Conservation (phyloP, 805 yeast genomes). For the Lipomyces starkeyi region DNA sequence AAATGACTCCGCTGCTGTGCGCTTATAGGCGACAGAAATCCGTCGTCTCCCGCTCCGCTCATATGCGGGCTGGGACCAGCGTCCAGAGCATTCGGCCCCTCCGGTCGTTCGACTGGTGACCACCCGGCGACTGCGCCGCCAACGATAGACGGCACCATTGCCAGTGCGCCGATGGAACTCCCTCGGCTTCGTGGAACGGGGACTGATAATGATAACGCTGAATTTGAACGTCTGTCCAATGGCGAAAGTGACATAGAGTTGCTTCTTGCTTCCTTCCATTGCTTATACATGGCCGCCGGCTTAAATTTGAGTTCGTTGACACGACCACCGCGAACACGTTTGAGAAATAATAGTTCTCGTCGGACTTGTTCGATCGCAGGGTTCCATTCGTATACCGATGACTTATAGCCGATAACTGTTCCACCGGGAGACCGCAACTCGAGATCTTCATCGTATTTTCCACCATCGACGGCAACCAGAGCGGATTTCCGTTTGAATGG, state of each 20-base stretch:
- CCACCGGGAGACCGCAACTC: slow-evolving; percentile 32
- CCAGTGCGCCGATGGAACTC: slow-evolving; percentile 51
- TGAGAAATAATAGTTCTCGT: slow-evolving; percentile 47
- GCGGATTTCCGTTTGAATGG: slow-evolving; percentile 34
- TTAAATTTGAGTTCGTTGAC: slow-evolving; percentile 42
- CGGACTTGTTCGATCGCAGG: slow-evolving; percentile 51
- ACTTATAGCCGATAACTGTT: slow-evolving; percentile 12
- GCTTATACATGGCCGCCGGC: slow-evolving; percentile 38
- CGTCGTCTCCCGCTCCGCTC: slow-evolving; percentile 12
- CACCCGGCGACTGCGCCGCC: slow-evolving; percentile 66
- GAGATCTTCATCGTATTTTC: slow-evolving; percentile 28
- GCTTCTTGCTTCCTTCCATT: slow-evolving; percentile 38
- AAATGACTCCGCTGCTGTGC: background rate
- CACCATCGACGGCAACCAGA: slow-evolving; percentile 35
- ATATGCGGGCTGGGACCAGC: background rate
- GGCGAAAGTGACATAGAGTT: slow-evolving; percentile 17
- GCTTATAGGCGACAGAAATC: slow-evolving; percentile 22
- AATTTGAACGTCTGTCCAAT: background rate
- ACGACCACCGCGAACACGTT: slow-evolving; percentile 51
- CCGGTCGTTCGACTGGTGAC: slow-evolving; percentile 43
- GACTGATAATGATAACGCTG: background rate
- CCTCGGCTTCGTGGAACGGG: slow-evolving; percentile 27
- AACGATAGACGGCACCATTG: slow-evolving; percentile 61
- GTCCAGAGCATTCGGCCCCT: background rate
- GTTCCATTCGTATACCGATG: slow-evolving; percentile 46